Evolutionary conservation across 495 filamentous ascomycete genomes (phyloP), one percentile per base, ranked within the genome.

Genomic region (Penicillium fimorum): DNA sequence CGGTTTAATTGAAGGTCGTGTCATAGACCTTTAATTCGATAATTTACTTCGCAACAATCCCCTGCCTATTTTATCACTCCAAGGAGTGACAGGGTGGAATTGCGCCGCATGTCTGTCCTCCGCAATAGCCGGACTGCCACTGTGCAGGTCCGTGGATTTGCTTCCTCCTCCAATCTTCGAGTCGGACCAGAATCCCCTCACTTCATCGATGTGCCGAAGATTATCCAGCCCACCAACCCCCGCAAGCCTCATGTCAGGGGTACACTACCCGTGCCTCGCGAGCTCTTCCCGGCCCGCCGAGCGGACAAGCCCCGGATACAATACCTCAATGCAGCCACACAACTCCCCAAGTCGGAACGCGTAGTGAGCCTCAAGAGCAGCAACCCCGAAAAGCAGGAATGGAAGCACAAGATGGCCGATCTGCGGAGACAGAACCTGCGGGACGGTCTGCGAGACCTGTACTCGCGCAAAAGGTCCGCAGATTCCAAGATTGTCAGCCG

Each of bases 141-240:
- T 44, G 66, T 70, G 73, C 76, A 79, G 62, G 68, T 71, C 69
- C 76, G 76, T 49, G 72, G 73, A 56, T 77, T 79, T 58, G 58
- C 73, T 50, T 68, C 71, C 38, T 70, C 73, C 11, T 54, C 74
- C 48, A 65, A 47, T 43, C 71, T 69, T 59, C 71, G 74, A 61
- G 68, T 75, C 46, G 76, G 72, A 10, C 89, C 89, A 15, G 87
- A 90, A 65, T 88, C 84, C 42, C 89, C 89, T 56, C 79, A 80
- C 54, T 92, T 84, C 75, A 84, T 92, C 67, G 81, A 89, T 57
- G 72, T 91, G 41, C 89, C 89, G 32, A 70, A 63, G 42, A 61
- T 69, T 17, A 53, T 79, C 7, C 79, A 83, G 63, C 78, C 85
- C 3, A 54, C 68, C 63, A 70, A 73, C 13, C 66, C 70, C 9